phyloP scores from a whole-genome alignment of 2,329 filamentous ascomycete genomes.

The Fusarium pseudograminearum region DNA sequence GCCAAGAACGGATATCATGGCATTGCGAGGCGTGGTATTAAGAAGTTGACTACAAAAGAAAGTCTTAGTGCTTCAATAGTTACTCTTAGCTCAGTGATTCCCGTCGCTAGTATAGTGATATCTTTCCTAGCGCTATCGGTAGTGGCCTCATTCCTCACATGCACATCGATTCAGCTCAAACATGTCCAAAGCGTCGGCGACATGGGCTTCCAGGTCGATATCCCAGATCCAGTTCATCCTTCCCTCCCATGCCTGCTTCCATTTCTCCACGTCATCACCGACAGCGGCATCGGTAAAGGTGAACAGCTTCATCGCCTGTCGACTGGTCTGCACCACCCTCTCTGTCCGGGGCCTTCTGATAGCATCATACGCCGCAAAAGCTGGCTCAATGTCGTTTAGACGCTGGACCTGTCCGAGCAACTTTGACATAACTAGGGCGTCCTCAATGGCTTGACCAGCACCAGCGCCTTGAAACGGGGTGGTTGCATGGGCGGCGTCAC shows the following conservation, averaged over 20 bases:
- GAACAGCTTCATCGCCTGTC: not conserved
- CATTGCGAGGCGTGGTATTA: too few species aligned
- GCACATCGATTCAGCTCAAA: not conserved
- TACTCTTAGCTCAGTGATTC: too few species aligned
- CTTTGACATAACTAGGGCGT: not conserved
- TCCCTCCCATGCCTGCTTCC: not conserved
- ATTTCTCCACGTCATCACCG: not conserved
- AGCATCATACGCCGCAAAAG: not conserved
- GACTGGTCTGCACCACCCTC: not conserved
- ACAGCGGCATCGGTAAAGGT: too few species aligned
- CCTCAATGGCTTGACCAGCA: not conserved
- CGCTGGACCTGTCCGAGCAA: not conserved
- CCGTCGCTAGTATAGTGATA: too few species aligned
- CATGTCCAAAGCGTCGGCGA: not conserved
- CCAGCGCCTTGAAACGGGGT: not conserved
- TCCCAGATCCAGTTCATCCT: not conserved
- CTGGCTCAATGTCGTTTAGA: not conserved
- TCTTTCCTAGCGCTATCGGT: too few species aligned
- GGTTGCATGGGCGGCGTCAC: not conserved
- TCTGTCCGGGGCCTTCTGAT: not conserved
- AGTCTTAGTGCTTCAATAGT: too few species aligned
- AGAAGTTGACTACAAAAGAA: too few species aligned
- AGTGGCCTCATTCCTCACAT: too few species aligned
- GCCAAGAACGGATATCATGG: too few species aligned
- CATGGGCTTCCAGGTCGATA: not conserved